These are phyloP conservation scores for Telopea speciosissima DNA, from an alignment of 177 flowering plant species.

Conservation along the genomic window DNA sequence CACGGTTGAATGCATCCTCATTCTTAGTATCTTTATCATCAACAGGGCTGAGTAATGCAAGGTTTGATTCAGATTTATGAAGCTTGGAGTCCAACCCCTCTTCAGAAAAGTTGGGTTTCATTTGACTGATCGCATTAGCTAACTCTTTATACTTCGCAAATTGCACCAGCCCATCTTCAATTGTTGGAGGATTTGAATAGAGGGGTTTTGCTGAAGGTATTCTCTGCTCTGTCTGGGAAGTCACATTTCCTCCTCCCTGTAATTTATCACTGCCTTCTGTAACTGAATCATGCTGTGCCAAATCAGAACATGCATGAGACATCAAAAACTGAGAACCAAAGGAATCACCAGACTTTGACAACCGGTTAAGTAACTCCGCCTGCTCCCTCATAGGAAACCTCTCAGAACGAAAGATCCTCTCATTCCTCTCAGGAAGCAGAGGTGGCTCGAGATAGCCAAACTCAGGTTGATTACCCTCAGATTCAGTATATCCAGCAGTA, in stretches of 20 bases:
- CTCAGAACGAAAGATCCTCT: slow-evolving; percentile 64
- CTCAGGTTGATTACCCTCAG: slow-evolving; percentile 37
- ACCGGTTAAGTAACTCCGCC: slow-evolving; percentile 51
- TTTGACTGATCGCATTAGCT: slow-evolving; percentile 26
- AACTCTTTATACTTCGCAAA: slow-evolving; percentile 36
- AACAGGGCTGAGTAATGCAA: slow-evolving; percentile 8
- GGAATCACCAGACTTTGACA: slow-evolving; percentile 90
- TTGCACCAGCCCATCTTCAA: slow-evolving; percentile 33
- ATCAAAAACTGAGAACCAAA: slow-evolving; percentile 60
- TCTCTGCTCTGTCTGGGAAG: slow-evolving; percentile 29
- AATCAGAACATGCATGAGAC: slow-evolving; percentile 39
- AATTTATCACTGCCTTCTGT: slow-evolving; percentile 33
- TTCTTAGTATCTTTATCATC: slow-evolving; percentile 16
- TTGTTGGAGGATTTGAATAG: slow-evolving; percentile 24
- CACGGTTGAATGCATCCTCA: slow-evolving; percentile 12
- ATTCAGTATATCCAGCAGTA: slow-evolving; percentile 29
- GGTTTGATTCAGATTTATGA: slow-evolving; percentile 18
- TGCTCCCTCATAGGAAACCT: slow-evolving; percentile 64
- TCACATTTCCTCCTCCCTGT: slow-evolving; percentile 24
- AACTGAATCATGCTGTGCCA: slow-evolving; percentile 28
- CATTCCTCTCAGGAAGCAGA: slow-evolving; percentile 47
- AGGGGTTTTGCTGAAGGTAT: slow-evolving; percentile 25
- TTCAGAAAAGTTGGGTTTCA: slow-evolving; percentile 16
- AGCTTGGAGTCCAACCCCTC: slow-evolving; percentile 9
- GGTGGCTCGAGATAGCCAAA: slow-evolving; percentile 44